Base-by-base conservation (phyloP, 1,284 basidiomycete genomes). In the Marasmius tenuissimus region DNA sequence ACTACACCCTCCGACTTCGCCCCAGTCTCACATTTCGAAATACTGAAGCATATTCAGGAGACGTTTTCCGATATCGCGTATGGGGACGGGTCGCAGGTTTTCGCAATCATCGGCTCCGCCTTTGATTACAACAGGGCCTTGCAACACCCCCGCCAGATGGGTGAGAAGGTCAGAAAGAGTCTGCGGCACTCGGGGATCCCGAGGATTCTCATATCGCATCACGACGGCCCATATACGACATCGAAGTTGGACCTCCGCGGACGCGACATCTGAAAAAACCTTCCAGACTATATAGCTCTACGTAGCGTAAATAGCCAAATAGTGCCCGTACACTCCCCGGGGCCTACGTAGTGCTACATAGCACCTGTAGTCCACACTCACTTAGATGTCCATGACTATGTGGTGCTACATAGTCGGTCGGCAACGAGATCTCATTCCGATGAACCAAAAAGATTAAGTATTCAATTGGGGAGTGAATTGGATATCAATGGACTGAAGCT, bases 1-100 rank as follows among this genome's bases (percentile, higher is more conserved):
- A n/a, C n/a, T n/a, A n/a, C n/a, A n/a, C n/a, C n/a, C n/a, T n/a
- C n/a, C n/a, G n/a, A n/a, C n/a, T n/a, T n/a, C n/a, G n/a, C n/a
- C n/a, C n/a, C n/a, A n/a, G n/a, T n/a, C n/a, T n/a, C n/a, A n/a
- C 11, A 58, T 37, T 20, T 45, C 22, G 11, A 34, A 40, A 18
- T 35, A 22, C 37, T 38, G n/a, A n/a, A n/a, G n/a, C n/a, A n/a
- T n/a, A n/a, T n/a, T n/a, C n/a, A n/a, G n/a, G n/a, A n/a, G n/a
- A n/a, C n/a, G n/a, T 11, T 57, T n/a, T 20, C 63, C 64, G 60
- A 76, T 34, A 40, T 61, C 11, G 76, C 11, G 18, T 18, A 50
- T 18, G 48, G 39, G 9, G 9, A 9, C 39, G 16, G 39, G 9
- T 9, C 39, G 39, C 9, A 40, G 39, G 16, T 40, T 9, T 40